Percentiles rank a stretch among this genome's conserved stretches.
phyloP scores from a whole-genome alignment of 2,329 filamentous ascomycete species.

The Neonectria sp. region DNA sequence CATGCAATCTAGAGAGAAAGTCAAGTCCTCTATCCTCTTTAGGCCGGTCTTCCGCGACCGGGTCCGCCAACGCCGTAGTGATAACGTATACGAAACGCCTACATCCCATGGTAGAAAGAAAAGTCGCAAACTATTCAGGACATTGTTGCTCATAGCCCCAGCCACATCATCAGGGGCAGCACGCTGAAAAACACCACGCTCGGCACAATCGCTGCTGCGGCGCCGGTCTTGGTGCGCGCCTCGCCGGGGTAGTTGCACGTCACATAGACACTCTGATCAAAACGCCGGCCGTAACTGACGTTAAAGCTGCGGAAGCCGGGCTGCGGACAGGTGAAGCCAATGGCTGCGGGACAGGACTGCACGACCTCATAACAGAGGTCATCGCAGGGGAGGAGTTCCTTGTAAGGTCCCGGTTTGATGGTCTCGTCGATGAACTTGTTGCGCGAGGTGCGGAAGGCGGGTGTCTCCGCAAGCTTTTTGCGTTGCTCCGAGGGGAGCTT shows the following conservation, averaged over 20 bases:
- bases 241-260: constrained; percentile 59
- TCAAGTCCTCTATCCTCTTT: constrained; percentile 9
- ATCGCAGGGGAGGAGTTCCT: constrained; percentile 90
- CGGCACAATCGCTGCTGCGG: constrained; percentile 33
- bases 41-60: background rate
- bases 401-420: constrained; percentile 90
- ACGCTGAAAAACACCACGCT: constrained; percentile 31
- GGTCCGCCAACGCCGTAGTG: constrained; percentile 21
- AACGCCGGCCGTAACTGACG: constrained; percentile 54
- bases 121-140: constrained; percentile 31
- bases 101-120: constrained; percentile 19
- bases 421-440: constrained; percentile 79
- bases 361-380: constrained; percentile 91
- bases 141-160: constrained; percentile 35
- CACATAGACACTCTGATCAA: constrained; percentile 41
- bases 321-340: constrained; percentile 83
- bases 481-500: constrained; percentile 58
- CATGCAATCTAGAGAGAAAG: constrained; percentile 21
- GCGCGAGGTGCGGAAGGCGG: constrained; percentile 67
- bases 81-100: constrained; percentile 19
- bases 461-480: constrained; percentile 39
- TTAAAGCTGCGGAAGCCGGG: constrained; percentile 52
- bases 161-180: constrained; percentile 37
- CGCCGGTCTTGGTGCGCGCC: constrained; percentile 49
- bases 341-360: constrained; percentile 82